Conservation (phyloP, 1,284 basidiomycete genomes). For the Athelia psychrophila region DNA sequence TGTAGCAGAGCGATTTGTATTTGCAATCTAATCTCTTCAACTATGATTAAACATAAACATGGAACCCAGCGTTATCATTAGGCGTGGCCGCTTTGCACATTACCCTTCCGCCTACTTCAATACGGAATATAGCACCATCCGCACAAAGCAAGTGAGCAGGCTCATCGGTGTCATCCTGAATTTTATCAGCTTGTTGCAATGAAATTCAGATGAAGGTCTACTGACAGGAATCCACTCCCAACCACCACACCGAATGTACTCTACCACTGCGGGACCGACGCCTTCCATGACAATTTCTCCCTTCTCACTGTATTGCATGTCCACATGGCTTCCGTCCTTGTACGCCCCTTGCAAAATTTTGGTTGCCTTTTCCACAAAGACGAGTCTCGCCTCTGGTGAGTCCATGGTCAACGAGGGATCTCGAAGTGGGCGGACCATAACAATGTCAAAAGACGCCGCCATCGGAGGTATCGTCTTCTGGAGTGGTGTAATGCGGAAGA, state of each 20-base stretch:
- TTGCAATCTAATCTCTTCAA: slow-evolving; percentile 5
- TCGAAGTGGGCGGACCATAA: slow-evolving; percentile 79
- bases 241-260: slow-evolving; percentile 77
- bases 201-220: slow-evolving; percentile 14
- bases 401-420: slow-evolving; percentile 51
- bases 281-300: slow-evolving; percentile 42
- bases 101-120: slow-evolving; percentile 55
- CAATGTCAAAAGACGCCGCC: slow-evolving; percentile 63
- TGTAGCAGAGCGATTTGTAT: slow-evolving; percentile 4
- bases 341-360: slow-evolving; percentile 68
- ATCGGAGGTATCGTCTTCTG: slow-evolving; percentile 35
- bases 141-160: slow-evolving; percentile 67
- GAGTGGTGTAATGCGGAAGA: slow-evolving; percentile 75
- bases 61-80: slow-evolving; percentile 35
- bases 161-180: slow-evolving; percentile 52
- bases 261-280: slow-evolving; percentile 61
- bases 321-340: slow-evolving; percentile 67
- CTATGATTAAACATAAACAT: slow-evolving; percentile 37
- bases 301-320: slow-evolving; percentile 51
- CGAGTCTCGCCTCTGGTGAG: slow-evolving; percentile 34
- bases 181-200: slow-evolving; percentile 7
- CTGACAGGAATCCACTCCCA: slow-evolving; percentile 87
- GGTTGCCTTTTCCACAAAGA: slow-evolving; percentile 47
- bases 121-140: slow-evolving; percentile 66
- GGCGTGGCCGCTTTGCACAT: slow-evolving; percentile 40